Evolutionary conservation across 192 early-diverging fungal genomes (phyloP).

Genomic region (Irineochytrium annulatum): DNA sequence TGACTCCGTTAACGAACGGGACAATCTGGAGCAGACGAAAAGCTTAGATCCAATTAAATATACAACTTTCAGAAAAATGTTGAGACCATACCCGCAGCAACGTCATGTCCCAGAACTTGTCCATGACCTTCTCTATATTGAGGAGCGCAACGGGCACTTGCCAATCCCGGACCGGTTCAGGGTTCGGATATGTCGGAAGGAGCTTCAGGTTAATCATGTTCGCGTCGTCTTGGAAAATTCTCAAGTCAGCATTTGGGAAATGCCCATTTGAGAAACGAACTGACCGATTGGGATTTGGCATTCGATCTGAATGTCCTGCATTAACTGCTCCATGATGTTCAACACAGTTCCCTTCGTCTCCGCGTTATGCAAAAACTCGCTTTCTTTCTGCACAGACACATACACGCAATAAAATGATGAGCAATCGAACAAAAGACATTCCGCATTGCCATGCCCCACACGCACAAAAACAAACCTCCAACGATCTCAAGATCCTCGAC

Average conservation of each 20-base stretch:
- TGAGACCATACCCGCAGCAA: conserved; percentile 53
- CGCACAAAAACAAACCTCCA: conserved; percentile 62
- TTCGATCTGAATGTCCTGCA: conserved; percentile 85
- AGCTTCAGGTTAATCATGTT: conserved; percentile 84
- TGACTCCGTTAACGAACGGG: conserved; percentile 78
- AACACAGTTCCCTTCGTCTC: conserved; percentile 49
- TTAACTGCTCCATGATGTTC: conserved; percentile 76
- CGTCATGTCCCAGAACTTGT: conserved; percentile 91
- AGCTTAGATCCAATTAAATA: not conserved
- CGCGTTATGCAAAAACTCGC: conserved; percentile 50
- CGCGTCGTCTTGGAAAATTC: conserved; percentile 62
- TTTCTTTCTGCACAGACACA: conserved; percentile 62
- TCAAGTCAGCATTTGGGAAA: not conserved
- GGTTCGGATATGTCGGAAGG: conserved; percentile 74
- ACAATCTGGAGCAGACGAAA: conserved; percentile 48
- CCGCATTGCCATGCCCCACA: conserved; percentile 9
- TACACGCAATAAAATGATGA: no score
- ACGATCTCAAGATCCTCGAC: conserved; percentile 69
- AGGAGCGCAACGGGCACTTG: conserved; percentile 79
- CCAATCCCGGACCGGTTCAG: conserved; percentile 70
- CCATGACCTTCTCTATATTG: conserved; percentile 57
- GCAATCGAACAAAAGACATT: no score
- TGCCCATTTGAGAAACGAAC: not conserved
- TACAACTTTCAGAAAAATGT: not conserved
- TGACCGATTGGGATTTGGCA: conserved; percentile 84